Conservation (phyloP, 2,329 filamentous ascomycete genomes). For the Penicillium sp. region DNA sequence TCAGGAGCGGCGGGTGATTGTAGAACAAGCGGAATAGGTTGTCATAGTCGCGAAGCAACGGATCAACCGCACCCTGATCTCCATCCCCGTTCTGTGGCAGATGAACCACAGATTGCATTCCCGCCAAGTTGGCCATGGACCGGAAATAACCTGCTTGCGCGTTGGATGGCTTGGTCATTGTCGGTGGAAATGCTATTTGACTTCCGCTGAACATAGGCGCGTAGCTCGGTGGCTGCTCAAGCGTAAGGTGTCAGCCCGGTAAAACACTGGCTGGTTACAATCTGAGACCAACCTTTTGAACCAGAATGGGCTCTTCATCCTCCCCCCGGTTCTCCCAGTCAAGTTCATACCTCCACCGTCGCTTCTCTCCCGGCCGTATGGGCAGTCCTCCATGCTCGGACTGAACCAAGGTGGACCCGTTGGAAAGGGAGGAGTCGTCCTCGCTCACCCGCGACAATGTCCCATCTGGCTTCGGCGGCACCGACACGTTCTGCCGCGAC, state of each 20-base stretch:
- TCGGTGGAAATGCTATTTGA: constrained; percentile 47
- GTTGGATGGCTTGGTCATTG: constrained; percentile 60
- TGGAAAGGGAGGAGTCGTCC: constrained; percentile 36
- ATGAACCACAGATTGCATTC: constrained; percentile 53
- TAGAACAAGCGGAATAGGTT: constrained; percentile 96
- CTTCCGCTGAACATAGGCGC: constrained; percentile 58
- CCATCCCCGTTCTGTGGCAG: constrained; percentile 50
- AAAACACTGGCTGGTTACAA: not conserved
- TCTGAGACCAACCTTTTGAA: constrained; percentile 65
- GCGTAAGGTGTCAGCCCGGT: constrained; percentile 9
- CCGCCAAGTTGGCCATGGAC: constrained; percentile 75
- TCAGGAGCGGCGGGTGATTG: constrained; percentile 79
- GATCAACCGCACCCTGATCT: constrained; percentile 61
- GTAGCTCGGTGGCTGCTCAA: constrained; percentile 33
- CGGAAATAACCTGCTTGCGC: constrained; percentile 74
- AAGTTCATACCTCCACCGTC: constrained; percentile 82
- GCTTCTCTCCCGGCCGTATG: constrained; percentile 49
- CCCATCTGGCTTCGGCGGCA: constrained; percentile 49
- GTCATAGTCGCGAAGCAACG: constrained; percentile 86
- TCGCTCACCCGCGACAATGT: constrained; percentile 37
- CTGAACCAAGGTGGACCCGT: constrained; percentile 38
- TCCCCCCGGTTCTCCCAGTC: constrained; percentile 67
- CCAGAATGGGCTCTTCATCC: constrained; percentile 80
- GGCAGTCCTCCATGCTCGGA: constrained; percentile 40
- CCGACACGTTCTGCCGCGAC: constrained; percentile 47